These are phyloP conservation scores for Mycena chlorophos DNA, from an alignment of 768 basidiomycete genomes.

Conservation along the genomic window DNA sequence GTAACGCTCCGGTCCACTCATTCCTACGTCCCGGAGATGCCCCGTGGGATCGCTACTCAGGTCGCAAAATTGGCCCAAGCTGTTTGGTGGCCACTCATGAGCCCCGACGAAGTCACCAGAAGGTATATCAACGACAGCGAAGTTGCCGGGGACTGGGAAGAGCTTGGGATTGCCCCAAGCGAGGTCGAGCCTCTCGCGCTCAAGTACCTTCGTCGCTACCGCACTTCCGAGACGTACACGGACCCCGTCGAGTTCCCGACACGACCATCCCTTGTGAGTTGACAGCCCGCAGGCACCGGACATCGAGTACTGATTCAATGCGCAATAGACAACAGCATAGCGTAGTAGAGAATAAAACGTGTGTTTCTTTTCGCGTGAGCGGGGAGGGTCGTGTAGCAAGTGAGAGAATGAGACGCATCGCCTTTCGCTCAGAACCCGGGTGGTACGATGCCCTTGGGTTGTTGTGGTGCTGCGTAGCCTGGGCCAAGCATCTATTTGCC, in stretches of 20 bases:
- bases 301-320: background rate
- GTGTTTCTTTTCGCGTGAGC: background rate
- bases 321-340: conserved; percentile 3
- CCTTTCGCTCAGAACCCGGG: conserved; percentile 51
- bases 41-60: conserved; percentile 66
- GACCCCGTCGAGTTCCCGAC: conserved; percentile 20
- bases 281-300: background rate
- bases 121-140: conserved; percentile 83
- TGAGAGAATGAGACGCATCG: background rate
- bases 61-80: conserved; percentile 63
- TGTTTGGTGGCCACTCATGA: conserved; percentile 90
- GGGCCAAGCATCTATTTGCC: conserved; percentile 70
- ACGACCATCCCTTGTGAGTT: conserved; percentile 16
- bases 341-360: conserved; percentile 8
- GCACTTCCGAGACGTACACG: conserved; percentile 70
- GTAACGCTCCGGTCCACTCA: conserved; percentile 72
- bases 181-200: conserved; percentile 87
- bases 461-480: conserved; percentile 45
- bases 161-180: conserved; percentile 77
- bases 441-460: conserved; percentile 69
- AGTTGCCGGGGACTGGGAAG: conserved; percentile 78
- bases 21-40: conserved; percentile 71
- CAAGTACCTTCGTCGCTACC: conserved; percentile 85
- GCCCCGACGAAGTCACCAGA: conserved; percentile 87
- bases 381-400: background rate